A percentile compares a stretch with the other conserved stretches of the same genome.
Conservation (phyloP, 257 asterid genomes). For the Hygrophila difformis region DNA sequence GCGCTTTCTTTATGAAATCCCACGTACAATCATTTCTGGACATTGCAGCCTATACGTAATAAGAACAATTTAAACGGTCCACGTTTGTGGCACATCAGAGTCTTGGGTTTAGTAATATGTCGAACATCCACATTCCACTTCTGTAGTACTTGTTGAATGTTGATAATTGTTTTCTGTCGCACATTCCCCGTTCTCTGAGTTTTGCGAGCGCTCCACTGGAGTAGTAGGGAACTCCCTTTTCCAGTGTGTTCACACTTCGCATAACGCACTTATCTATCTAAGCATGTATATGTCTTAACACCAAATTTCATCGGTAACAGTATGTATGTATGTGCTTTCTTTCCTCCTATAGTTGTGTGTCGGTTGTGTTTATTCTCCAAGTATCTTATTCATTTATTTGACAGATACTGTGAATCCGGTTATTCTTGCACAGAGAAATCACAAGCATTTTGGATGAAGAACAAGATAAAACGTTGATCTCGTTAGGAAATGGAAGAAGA, state of each 20-base stretch:
- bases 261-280: no score
- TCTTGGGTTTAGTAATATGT: slow-evolving; percentile 9
- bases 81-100: neutral
- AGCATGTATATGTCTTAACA: no score
- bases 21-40: no score
- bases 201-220: no score
- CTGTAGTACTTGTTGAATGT: no score
- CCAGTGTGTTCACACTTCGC: neutral
- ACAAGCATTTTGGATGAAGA: slow-evolving; percentile 19
- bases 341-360: neutral
- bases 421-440: slow-evolving; percentile 23
- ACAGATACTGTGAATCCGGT: slow-evolving; percentile 10
- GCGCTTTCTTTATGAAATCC: slow-evolving; percentile 4
- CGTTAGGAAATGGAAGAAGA: slow-evolving; percentile 60
- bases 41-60: no score
- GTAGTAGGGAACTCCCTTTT: slow-evolving; percentile 4
- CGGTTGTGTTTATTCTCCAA: slow-evolving; percentile 3
- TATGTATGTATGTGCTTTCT: no score
- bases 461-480: slow-evolving; percentile 10
- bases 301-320: no score
- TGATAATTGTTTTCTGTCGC: no score
- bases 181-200: no score
- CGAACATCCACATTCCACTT: no score
- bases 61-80: slow-evolving; percentile 3
- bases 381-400: slow-evolving; percentile 6